phyloP scores from a whole-genome alignment of 2,329 filamentous ascomycete genomes.

The Ophiocordyceps camponoti-floridani region DNA sequence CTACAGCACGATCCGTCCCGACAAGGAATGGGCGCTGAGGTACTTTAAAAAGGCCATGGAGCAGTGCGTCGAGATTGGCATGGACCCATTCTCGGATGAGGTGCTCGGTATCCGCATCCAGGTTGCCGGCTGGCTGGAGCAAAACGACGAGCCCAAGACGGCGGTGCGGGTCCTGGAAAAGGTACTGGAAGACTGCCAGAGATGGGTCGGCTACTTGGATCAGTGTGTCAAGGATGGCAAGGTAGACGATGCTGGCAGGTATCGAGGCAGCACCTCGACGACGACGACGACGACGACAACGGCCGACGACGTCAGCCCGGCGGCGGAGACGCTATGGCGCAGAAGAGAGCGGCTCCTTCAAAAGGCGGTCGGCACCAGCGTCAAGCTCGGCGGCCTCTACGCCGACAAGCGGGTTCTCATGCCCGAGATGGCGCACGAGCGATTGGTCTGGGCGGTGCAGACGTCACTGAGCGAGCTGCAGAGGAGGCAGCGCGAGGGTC shows the following conservation, averaged over 20 bases:
- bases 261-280: slow-evolving; percentile 5
- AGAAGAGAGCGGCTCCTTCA: slow-evolving; percentile 50
- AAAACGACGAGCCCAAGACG: slow-evolving; percentile 48
- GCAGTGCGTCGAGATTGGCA: slow-evolving; percentile 50
- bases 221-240: slow-evolving; percentile 27
- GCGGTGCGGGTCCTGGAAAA: slow-evolving; percentile 64
- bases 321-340: slow-evolving; percentile 30
- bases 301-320: not conserved
- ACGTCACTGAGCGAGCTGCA: slow-evolving; percentile 58
- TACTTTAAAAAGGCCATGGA: slow-evolving; percentile 69
- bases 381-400: slow-evolving; percentile 78
- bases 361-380: slow-evolving; percentile 56
- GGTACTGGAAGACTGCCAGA: slow-evolving; percentile 50
- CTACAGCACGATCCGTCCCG: slow-evolving; percentile 60
- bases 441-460: slow-evolving; percentile 69
- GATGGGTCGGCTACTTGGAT: slow-evolving; percentile 40
- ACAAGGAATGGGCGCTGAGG: slow-evolving; percentile 60
- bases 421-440: slow-evolving; percentile 49
- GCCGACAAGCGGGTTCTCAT: slow-evolving; percentile 58
- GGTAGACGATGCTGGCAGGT: slow-evolving; percentile 20
- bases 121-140: slow-evolving; percentile 63
- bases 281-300: not conserved
- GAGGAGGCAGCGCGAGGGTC: slow-evolving; percentile 45
- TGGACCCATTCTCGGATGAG: slow-evolving; percentile 85
- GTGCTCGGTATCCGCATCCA: slow-evolving; percentile 79